These are phyloP conservation scores for Leptographium wingfieldii DNA, from an alignment of 2,329 filamentous ascomycete genomes.

Conservation along the genomic window DNA sequence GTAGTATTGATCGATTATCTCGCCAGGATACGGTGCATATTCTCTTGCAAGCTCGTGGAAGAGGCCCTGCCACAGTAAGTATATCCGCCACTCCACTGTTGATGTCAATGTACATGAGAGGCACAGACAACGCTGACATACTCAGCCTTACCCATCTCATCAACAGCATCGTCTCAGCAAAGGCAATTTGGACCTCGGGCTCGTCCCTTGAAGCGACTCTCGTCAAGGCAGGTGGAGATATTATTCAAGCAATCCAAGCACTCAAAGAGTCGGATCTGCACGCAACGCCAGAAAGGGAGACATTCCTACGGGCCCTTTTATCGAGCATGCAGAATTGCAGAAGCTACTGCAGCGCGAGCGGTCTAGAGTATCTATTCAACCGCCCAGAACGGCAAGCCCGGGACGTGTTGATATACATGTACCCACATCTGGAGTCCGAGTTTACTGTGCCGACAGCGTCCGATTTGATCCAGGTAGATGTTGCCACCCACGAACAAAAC, in stretches of 20 bases:
- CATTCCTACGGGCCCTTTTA: slow-evolving; percentile 12
- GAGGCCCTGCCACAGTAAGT: slow-evolving; percentile 20
- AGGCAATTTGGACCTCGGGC: slow-evolving; percentile 14
- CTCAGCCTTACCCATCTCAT: slow-evolving; percentile 15
- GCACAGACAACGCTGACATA: neutral
- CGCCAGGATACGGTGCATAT: slow-evolving; percentile 22
- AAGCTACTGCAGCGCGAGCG: slow-evolving; percentile 13
- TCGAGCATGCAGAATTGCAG: slow-evolving; percentile 13
- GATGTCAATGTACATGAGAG: neutral
- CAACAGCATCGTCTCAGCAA: slow-evolving; percentile 10
- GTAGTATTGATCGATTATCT: slow-evolving; percentile 17
- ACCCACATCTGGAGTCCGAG: slow-evolving; percentile 6
- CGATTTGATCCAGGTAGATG: neutral
- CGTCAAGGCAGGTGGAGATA: slow-evolving; percentile 20
- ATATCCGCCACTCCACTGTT: no score
- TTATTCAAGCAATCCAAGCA: slow-evolving; percentile 24
- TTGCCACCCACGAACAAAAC: neutral
- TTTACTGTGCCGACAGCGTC: no score
- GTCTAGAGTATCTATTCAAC: slow-evolving; percentile 15
- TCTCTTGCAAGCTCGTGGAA: slow-evolving; percentile 22
- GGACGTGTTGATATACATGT: slow-evolving; percentile 17
- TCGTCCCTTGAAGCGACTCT: slow-evolving; percentile 15
- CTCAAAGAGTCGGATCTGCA: slow-evolving; percentile 20
- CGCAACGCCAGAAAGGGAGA: slow-evolving; percentile 6
- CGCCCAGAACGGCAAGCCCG: slow-evolving; percentile 20